Evolutionary conservation across 768 basidiomycete genomes (phyloP).

Genomic region (Termitomyces sp.): DNA sequence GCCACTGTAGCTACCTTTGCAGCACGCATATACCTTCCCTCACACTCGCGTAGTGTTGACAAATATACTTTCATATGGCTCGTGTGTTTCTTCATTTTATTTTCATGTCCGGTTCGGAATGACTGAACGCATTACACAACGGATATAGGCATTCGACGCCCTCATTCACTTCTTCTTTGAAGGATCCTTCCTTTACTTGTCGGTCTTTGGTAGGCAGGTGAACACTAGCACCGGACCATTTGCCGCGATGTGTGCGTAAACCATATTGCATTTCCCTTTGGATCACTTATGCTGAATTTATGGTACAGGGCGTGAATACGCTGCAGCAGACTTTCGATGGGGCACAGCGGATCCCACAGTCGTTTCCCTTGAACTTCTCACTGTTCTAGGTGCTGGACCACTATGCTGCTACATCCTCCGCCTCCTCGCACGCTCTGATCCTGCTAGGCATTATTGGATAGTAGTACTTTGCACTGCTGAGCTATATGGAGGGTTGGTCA

Average conservation of each 20-base stretch:
- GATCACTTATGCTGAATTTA: not conserved
- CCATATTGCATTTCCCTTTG: not conserved
- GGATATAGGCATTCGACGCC: conserved; percentile 68
- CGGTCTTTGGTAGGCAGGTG: conserved; percentile 71
- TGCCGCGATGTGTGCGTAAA: conserved; percentile 69
- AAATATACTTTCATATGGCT: conserved; percentile 77
- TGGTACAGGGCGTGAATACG: conserved; percentile 73
- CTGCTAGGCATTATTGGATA: conserved; percentile 76
- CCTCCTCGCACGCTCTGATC: conserved; percentile 63
- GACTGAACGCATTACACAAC: not conserved
- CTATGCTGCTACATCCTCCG: conserved; percentile 71
- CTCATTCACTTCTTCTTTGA: conserved; percentile 79
- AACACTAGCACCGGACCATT: conserved; percentile 66
- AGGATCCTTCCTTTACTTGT: conserved; percentile 78
- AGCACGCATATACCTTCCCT: conserved; percentile 58
- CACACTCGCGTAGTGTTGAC: conserved; percentile 63
- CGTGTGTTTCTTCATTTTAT: conserved; percentile 36
- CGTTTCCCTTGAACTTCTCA: conserved; percentile 81
- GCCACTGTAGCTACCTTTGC: conserved; percentile 51
- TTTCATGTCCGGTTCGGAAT: not conserved
- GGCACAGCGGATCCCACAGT: conserved; percentile 75
- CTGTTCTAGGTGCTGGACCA: conserved; percentile 76
- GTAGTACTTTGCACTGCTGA: conserved; percentile 75
- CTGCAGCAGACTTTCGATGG: conserved; percentile 80
- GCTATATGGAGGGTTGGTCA: conserved; percentile 67